A percentile compares a stretch with the other conserved stretches of the same genome.
Evolutionary conservation across 2,329 filamentous ascomycete genomes (phyloP).

Genomic region (Hymenoscyphus fraxineus): DNA sequence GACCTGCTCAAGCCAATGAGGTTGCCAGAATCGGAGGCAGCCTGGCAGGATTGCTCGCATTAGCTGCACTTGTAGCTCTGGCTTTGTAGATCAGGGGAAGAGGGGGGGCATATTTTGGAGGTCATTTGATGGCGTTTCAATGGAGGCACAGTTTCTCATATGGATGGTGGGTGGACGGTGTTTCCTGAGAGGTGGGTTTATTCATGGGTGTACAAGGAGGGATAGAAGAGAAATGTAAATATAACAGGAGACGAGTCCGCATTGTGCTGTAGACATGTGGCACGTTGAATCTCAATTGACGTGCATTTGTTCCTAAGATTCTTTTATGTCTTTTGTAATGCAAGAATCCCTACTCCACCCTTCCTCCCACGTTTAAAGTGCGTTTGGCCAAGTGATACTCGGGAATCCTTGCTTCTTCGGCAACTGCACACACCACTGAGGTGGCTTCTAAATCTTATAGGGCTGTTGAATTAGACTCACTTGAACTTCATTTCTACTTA

Average conservation of each 20-base stretch:
- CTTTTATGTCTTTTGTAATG: not conserved
- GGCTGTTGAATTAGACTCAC: not conserved
- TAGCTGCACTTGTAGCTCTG: constrained; percentile 8
- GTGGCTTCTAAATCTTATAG: not conserved
- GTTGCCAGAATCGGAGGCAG: constrained; percentile 1
- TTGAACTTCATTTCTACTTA: not conserved
- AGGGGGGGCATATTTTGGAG: not conserved
- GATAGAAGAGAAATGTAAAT: not conserved
- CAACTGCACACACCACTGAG: not conserved
- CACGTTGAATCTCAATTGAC: not conserved
- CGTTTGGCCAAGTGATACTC: not conserved
- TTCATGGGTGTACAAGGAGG: not conserved
- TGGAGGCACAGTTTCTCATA: constrained; percentile 3
- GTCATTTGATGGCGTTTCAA: not conserved
- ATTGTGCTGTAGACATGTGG: not conserved
- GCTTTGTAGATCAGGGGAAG: constrained; percentile 4
- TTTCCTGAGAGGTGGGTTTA: not conserved
- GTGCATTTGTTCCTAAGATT: not conserved
- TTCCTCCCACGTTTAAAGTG: not conserved
- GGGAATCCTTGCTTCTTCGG: not conserved
- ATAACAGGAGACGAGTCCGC: not conserved
- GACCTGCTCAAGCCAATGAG: constrained; percentile 1
- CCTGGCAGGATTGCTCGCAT: constrained; percentile 6
- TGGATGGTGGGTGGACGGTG: not conserved
- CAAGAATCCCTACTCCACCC: not conserved